phyloP scores from a whole-genome alignment of 306 rosid species.

The Abrus pulchellus region DNA sequence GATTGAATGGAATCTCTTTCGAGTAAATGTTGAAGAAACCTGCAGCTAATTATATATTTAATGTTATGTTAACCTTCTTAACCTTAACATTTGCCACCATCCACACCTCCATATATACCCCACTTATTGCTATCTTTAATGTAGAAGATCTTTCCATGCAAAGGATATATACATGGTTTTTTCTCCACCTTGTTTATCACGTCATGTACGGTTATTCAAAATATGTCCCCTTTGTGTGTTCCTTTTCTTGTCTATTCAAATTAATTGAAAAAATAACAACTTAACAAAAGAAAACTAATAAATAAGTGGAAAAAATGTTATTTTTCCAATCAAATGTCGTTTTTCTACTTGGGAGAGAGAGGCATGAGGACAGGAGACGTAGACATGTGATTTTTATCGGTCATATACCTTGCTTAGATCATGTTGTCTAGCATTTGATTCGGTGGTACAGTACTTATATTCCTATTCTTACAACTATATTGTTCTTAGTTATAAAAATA shows the following conservation, averaged over 20 bases:
- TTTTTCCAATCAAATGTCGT: no score
- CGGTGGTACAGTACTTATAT: slow-evolving; percentile 50
- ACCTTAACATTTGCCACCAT: slow-evolving; percentile 30
- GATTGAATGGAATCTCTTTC: slow-evolving; percentile 60
- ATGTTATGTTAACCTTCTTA: slow-evolving; percentile 40
- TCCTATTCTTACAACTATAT: neutral
- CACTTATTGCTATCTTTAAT: slow-evolving; percentile 39
- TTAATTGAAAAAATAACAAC: no score
- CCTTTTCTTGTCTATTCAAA: no score
- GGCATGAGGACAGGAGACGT: neutral
- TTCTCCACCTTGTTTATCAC: slow-evolving; percentile 30
- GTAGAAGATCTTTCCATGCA: slow-evolving; percentile 48
- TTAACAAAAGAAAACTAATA: no score
- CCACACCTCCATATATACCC: slow-evolving; percentile 45
- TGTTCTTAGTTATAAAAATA: no score
- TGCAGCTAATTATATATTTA: slow-evolving; percentile 34
- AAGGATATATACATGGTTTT: slow-evolving; percentile 36
- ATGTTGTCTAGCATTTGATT: slow-evolving; percentile 59
- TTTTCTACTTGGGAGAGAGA: neutral
- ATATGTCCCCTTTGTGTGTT: neutral
- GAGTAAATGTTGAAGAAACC: slow-evolving; percentile 44
- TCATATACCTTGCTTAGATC: slow-evolving; percentile 52
- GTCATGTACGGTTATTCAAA: slow-evolving; percentile 36
- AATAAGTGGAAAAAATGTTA: no score
- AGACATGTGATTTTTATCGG: slow-evolving; percentile 8